Evolutionary conservation across 306 rosid species (phyloP).

Genomic region (Albizia julibrissin): DNA sequence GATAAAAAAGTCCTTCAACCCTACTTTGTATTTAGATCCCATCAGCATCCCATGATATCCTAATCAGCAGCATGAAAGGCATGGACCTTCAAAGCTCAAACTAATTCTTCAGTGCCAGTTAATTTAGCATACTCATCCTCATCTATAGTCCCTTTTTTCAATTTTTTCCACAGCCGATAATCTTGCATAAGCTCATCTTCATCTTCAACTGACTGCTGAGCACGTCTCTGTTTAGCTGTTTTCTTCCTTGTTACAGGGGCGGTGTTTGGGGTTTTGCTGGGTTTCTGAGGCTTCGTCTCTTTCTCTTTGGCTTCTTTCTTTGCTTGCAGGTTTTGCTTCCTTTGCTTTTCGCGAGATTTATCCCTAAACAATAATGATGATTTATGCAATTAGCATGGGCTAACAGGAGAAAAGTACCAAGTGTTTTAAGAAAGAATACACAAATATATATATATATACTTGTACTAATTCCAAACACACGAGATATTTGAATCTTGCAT

Average conservation of each 20-base stretch:
- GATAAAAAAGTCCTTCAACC: neutral
- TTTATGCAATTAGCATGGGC: conserved; percentile 26
- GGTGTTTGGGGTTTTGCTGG: conserved; percentile 43
- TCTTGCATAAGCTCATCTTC: conserved; percentile 80
- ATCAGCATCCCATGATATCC: conserved; percentile 17
- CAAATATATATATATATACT: neutral
- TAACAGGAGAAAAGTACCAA: conserved; percentile 8
- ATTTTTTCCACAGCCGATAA: conserved; percentile 81
- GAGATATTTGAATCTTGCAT: neutral
- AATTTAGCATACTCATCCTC: conserved; percentile 74
- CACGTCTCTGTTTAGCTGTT: conserved; percentile 89
- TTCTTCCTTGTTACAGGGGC: conserved; percentile 58
- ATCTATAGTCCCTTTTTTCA: conserved; percentile 78
- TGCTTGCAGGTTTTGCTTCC: conserved; percentile 70
- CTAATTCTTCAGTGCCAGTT: conserved; percentile 83
- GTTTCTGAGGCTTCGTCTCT: conserved; percentile 56
- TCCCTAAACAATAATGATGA: conserved; percentile 55
- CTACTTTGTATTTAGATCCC: neutral
- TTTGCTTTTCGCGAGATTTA: conserved; percentile 87
- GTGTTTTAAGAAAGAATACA: neutral
- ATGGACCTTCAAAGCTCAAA: conserved; percentile 54
- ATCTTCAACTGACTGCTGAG: conserved; percentile 77
- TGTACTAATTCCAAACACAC: neutral
- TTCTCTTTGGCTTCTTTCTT: conserved; percentile 76
- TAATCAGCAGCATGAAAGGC: conserved; percentile 29